Evolutionary conservation across 1,284 basidiomycete species (phyloP).

Genomic region (Uromyces viciae-fabae): DNA sequence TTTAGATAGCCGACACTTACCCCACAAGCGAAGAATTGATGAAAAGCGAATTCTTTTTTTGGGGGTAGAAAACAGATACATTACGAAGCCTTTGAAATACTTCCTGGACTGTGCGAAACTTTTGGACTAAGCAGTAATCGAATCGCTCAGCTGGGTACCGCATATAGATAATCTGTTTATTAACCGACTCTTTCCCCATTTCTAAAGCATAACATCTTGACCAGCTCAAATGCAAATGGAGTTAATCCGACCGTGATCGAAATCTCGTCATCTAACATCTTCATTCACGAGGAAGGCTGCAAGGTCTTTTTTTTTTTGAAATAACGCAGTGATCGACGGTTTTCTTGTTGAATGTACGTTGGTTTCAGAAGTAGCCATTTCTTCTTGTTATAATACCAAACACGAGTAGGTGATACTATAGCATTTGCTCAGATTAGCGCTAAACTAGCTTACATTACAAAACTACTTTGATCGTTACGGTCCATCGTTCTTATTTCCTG

Average conservation of each 20-base stretch:
- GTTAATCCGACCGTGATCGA: conserved; percentile 7
- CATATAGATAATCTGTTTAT: conserved; percentile 36
- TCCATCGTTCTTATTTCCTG: background rate
- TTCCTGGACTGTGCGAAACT: too few species aligned
- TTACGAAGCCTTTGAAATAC: too few species aligned
- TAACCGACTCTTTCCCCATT: background rate
- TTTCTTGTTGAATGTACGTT: conserved; percentile 6
- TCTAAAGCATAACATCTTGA: background rate
- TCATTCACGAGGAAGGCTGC: background rate
- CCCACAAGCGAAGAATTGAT: conserved; percentile 22
- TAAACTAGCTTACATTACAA: too few species aligned
- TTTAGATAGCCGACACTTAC: conserved; percentile 27
- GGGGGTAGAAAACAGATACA: background rate
- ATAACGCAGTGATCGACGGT: background rate
- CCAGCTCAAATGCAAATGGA: conserved; percentile 4
- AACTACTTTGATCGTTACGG: background rate
- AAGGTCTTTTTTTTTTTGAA: too few species aligned
- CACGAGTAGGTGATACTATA: too few species aligned
- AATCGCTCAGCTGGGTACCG: too few species aligned
- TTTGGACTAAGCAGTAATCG: too few species aligned
- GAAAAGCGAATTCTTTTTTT: background rate
- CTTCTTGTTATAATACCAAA: too few species aligned
- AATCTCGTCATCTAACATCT: conserved; percentile 6
- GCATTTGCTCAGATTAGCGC: too few species aligned
- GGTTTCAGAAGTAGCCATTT: background rate